Conservation (phyloP, 2,329 filamentous ascomycete genomes). For the Amesomyces nigricolor region DNA sequence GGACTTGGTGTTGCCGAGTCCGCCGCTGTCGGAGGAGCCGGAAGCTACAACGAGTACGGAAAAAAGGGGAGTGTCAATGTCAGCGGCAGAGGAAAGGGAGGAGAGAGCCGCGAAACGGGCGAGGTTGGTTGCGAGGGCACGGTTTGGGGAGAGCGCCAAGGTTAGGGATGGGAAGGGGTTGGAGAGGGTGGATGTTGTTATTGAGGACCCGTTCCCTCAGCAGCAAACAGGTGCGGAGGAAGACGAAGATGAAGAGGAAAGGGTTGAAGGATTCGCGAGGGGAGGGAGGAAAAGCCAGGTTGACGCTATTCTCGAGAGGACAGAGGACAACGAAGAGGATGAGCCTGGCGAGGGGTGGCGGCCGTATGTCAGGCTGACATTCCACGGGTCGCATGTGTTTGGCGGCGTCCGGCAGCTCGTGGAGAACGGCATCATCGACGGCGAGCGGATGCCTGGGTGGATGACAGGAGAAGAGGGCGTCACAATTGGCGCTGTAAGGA, state of each 20-base stretch:
- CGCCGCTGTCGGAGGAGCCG: conserved; percentile 36
- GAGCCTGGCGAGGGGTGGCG: conserved; percentile 36
- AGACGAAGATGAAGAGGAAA: conserved; percentile 23
- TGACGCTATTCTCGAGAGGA: conserved; percentile 13
- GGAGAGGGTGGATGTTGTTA: conserved; percentile 54
- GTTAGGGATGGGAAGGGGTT: conserved; percentile 55
- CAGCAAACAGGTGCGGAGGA: conserved; percentile 28
- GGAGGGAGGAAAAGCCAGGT: conserved; percentile 5
- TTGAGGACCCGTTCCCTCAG: conserved; percentile 52
- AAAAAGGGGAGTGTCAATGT: conserved; percentile 24
- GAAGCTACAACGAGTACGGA: conserved; percentile 26
- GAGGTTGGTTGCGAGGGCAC: conserved; percentile 56
- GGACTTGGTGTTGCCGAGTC: conserved; percentile 45
- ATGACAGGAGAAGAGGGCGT: conserved; percentile 84
- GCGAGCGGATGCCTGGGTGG: conserved; percentile 78
- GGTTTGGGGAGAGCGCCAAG: conserved; percentile 61
- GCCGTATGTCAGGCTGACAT: conserved; percentile 59
- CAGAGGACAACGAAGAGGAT: conserved; percentile 26
- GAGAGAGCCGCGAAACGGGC: conserved; percentile 49
- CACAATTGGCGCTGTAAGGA: conserved; percentile 62
- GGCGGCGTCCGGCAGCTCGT: conserved; percentile 72
- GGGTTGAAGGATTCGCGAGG: conserved; percentile 13
- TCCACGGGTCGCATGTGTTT: conserved; percentile 74
- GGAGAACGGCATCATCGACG: conserved; percentile 69
- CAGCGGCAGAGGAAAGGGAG: conserved; percentile 28